Evolutionary conservation across 345 rosid species (phyloP), one percentile per base, ranked within the genome.

Genomic region (Linum tenue): DNA sequence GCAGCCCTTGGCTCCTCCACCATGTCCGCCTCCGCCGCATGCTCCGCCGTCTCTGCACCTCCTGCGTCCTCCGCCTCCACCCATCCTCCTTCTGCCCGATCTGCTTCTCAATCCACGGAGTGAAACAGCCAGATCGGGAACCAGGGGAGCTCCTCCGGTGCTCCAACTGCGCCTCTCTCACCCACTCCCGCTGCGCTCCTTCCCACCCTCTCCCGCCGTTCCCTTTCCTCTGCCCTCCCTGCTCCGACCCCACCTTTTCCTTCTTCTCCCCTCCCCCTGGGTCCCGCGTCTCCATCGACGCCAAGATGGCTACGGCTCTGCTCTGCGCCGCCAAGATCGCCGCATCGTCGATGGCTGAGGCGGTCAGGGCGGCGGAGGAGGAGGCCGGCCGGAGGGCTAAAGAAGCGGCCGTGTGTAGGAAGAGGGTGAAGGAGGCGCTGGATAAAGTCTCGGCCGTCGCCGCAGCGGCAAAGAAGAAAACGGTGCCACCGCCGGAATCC

Each of bases 351-450:
- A 84, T 91, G 87, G 81, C 3, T 16, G 84, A 82, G 62, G 91
- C 88, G 0, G 90, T 77, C 1, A 3, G 5, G 0, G 69, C 44
- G 2, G 77, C 78, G 3, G 72, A 76, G 67, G 17, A 50, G 2
- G 88, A 86, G 39, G 90, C 86, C 0, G 96, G 81, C 7, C 72
- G 81, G 77, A 76, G 78, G 67, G 91, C 68, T 0, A 69, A 66
- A 70, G 98, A 88, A 53, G 90, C 89, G 0, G 85, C 85, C 0
- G 66, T 77, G 39, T 89, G 86, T 3, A 77, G 77, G 68, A 88
- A 83, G 79, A 86, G 84, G 71, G 90, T 91, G 0, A 76, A 83
- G 43, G 96, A 88, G 72, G 86, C 91, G 10, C 66, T 91, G 37
- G 91, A 85, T 67, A 71, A 79, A 8, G 78, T 86, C 2, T 68